Evolutionary conservation across 345 rosid species (phyloP).

Genomic region (Pistacia integerrima): DNA sequence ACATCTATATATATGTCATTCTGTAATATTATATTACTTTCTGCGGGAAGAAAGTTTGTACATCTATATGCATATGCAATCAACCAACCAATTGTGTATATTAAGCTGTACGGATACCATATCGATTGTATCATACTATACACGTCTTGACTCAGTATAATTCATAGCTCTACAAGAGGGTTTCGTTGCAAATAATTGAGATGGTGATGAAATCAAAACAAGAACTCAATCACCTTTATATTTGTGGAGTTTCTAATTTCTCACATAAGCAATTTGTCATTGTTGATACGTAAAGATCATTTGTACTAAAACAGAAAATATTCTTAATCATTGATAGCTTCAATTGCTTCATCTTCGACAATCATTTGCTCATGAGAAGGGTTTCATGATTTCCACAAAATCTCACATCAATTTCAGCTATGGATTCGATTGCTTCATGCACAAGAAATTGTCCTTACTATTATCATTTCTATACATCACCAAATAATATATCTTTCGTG

Average conservation of each 20-base stretch:
- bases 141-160: too few species aligned
- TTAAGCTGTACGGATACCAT: too few species aligned
- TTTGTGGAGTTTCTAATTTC: background rate
- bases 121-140: too few species aligned
- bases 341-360: slow-evolving; percentile 27
- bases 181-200: background rate
- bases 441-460: slow-evolving; percentile 1
- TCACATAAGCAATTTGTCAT: slow-evolving; percentile 7
- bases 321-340: slow-evolving; percentile 24
- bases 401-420: slow-evolving; percentile 22
- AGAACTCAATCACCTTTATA: too few species aligned
- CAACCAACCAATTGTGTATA: too few species aligned
- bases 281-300: background rate
- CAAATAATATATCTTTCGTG: too few species aligned
- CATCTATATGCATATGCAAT: too few species aligned
- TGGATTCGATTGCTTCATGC: slow-evolving; percentile 23
- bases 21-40: too few species aligned
- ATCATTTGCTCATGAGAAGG: slow-evolving; percentile 25
- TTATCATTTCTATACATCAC: too few species aligned
- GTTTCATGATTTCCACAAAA: slow-evolving; percentile 26
- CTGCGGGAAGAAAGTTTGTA: too few species aligned
- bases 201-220: background rate
- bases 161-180: too few species aligned
- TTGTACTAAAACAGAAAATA: background rate
- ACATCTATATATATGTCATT: too few species aligned